Conservation (phyloP, 345 rosid species). For the Eucalyptus erythrocorys region DNA sequence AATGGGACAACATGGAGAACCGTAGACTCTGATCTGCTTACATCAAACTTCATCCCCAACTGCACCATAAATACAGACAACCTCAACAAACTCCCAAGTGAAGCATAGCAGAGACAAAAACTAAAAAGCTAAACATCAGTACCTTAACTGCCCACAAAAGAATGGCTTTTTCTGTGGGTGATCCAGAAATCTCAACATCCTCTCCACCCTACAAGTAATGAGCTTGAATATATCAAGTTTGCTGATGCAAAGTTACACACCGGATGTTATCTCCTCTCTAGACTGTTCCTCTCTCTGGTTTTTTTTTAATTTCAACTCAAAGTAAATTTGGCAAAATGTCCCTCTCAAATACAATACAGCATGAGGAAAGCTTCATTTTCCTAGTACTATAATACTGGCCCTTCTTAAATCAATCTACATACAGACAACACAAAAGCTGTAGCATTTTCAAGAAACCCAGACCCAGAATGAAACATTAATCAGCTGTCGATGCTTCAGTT, state of each 20-base stretch:
- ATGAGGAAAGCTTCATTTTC: neutral
- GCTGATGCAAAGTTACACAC: neutral
- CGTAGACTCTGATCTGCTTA: conserved; percentile 55
- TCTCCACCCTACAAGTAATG: conserved; percentile 53
- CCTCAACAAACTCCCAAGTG: neutral
- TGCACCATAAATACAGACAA: conserved; percentile 19
- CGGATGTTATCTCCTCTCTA: neutral
- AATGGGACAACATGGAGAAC: conserved; percentile 86
- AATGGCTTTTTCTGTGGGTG: conserved; percentile 97
- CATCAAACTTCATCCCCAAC: conserved; percentile 93
- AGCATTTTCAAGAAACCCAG: neutral
- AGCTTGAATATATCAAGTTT: neutral
- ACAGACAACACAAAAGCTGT: neutral
- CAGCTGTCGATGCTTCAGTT: neutral
- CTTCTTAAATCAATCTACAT: neutral
- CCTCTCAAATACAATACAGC: neutral
- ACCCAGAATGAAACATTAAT: neutral
- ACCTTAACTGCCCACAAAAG: conserved; percentile 91
- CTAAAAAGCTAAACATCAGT: neutral
- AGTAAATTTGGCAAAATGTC: neutral
- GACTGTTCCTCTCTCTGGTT: neutral
- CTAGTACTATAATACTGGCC: neutral
- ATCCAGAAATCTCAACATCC: conserved; percentile 75
- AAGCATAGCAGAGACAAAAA: neutral
- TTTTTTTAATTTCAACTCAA: neutral